These are phyloP conservation scores for Primulina tabacum DNA, from an alignment of 257 asterid genomes.

Conservation along the genomic window DNA sequence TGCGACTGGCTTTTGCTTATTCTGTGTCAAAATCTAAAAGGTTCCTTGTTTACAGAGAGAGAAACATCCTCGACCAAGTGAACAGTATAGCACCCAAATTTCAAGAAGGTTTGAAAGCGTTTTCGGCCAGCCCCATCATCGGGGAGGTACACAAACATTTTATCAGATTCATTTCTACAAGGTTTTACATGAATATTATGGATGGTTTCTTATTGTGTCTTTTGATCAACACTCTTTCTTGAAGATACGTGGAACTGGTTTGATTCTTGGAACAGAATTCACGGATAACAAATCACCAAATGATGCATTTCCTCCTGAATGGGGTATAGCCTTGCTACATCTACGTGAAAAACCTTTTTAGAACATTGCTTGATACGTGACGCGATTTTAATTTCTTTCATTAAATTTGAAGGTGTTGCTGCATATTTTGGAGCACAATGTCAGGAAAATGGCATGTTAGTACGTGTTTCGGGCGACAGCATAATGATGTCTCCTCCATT, in stretches of 20 bases:
- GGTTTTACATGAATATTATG: neutral
- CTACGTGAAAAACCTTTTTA: neutral
- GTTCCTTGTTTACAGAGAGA: conserved; percentile 52
- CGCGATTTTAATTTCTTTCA: neutral
- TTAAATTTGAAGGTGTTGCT: conserved; percentile 50
- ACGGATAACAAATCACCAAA: conserved; percentile 83
- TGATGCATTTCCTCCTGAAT: conserved; percentile 82
- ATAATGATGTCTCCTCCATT: conserved; percentile 96
- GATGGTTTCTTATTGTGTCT: neutral
- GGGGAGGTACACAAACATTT: conserved; percentile 66
- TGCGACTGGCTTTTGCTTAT: neutral
- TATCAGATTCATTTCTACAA: neutral
- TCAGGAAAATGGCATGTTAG: conserved; percentile 77
- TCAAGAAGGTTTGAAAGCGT: conserved; percentile 84
- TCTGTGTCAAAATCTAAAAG: neutral
- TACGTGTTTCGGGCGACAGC: conserved; percentile 78
- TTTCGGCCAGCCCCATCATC: conserved; percentile 74
- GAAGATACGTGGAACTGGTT: conserved; percentile 92
- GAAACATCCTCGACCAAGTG: conserved; percentile 65
- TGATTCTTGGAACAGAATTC: conserved; percentile 88
- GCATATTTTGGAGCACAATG: conserved; percentile 89
- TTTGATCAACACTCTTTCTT: conserved; percentile 20
- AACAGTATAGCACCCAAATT: conserved; percentile 75
- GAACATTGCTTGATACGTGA: neutral
- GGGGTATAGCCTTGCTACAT: conserved; percentile 56